Evolutionary conservation across 208 protist genomes (phyloP), one percentile per base, ranked within the genome.

Genomic region (Leishmania guyanensis): DNA sequence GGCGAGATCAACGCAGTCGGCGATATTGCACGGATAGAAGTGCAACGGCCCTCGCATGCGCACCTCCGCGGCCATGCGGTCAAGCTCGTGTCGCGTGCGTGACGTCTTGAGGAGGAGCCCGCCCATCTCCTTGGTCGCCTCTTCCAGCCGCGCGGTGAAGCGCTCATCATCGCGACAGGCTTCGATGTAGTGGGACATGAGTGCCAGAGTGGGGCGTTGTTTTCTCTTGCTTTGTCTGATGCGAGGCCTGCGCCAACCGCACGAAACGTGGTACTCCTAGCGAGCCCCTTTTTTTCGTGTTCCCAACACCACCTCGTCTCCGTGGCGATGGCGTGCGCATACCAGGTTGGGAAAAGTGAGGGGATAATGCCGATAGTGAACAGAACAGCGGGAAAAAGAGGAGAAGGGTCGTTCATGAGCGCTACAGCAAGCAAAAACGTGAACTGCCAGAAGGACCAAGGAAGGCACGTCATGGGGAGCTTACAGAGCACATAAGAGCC

Each of bases 111-210:
- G 86, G 36, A 97, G 88, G 0, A 95, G 80, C 39, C 56, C 79
- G 77, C 94, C 88, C 91, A 95, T 93, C 74, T 97, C 93, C n/a
- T 84, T 78, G 71, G 95, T 95, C 36, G 94, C 92, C 60, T 89
- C 88, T 48, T 90, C 74, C 51, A 97, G 87, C 5, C 90, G 89
- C 3, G 80, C 62, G 60, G 88, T 77, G 70, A 97, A 97, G 76
- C 54, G 56, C 68, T 83, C 81, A 51, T 79, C 80, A 36, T 88
- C 81, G 6, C 77, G 65, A 14, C 65, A 69, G 22, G 77, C 62
- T 5, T 74, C 78, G 20, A 58, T 6, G 75, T 78, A 79, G 14
- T 26, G 12, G 16, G 76, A 56, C 81, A 84, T 84, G 69, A 43
- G 53, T 5, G 39, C 14, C 16, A 78, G 20, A 33, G 36, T 16